Evolutionary conservation across 306 rosid genomes (phyloP).

Genomic region (Sesbania bispinosa): DNA sequence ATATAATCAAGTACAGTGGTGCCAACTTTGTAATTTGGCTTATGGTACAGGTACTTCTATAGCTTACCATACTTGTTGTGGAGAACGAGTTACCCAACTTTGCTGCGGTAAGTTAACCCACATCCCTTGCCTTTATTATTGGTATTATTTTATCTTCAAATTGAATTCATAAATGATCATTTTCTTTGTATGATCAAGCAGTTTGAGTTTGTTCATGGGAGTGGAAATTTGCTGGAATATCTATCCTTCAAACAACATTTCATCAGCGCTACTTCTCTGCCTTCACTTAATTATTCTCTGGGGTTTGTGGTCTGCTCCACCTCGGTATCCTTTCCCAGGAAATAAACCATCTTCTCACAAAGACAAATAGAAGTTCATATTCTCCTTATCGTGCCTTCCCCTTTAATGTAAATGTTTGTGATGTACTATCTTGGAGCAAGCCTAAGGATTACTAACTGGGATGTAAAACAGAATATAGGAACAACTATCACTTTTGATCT

Average conservation of each 20-base stretch:
- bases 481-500: background rate
- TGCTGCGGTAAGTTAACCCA: constrained; percentile 51
- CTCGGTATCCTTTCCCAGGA: constrained; percentile 59
- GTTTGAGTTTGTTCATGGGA: constrained; percentile 68
- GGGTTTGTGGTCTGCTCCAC: constrained; percentile 79
- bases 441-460: constrained; percentile 11
- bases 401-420: constrained; percentile 24
- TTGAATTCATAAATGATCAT: constrained; percentile 7
- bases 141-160: background rate
- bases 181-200: constrained; percentile 29
- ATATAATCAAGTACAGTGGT: background rate
- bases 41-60: constrained; percentile 74
- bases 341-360: constrained; percentile 39
- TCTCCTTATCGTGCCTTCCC: background rate
- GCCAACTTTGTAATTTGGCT: constrained; percentile 20
- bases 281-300: constrained; percentile 65
- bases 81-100: constrained; percentile 65
- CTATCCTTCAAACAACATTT: constrained; percentile 66
- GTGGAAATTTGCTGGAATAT: constrained; percentile 92
- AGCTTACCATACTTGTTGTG: constrained; percentile 85
- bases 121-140: background rate
- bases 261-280: constrained; percentile 58
- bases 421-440: constrained; percentile 7
- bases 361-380: constrained; percentile 30
- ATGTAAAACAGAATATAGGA: constrained; percentile 13